Percentiles rank a stretch among this genome's conserved stretches.
These are phyloP conservation scores for Tanacetum coccineum DNA, from an alignment of 129 eudicot species.

Conservation along the genomic window DNA sequence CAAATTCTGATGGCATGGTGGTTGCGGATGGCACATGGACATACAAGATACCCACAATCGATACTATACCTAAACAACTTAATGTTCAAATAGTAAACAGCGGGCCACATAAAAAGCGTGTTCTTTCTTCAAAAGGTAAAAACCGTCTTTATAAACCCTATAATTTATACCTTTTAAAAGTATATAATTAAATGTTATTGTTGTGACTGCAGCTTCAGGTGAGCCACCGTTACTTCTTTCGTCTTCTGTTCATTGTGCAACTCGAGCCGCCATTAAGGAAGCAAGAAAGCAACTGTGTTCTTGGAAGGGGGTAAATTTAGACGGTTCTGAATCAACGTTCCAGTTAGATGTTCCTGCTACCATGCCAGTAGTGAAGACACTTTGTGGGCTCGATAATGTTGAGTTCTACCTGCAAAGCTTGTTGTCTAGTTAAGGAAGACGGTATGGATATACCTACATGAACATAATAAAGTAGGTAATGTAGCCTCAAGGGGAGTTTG, in stretches of 20 bases:
- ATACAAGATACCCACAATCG: conserved; percentile 91
- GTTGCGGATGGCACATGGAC: conserved; percentile 86
- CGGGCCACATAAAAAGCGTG: conserved; percentile 73
- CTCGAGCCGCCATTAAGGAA: conserved; percentile 79
- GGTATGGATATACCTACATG: conserved; percentile 1
- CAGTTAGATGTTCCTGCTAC: conserved; percentile 88
- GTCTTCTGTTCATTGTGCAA: conserved; percentile 82
- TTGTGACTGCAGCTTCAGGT: conserved; percentile 67
- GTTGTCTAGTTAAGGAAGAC: conserved; percentile 28
- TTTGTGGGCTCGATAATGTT: conserved; percentile 68
- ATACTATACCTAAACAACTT: conserved; percentile 72
- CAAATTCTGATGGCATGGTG: conserved; percentile 66
- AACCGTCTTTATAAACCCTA: background rate
- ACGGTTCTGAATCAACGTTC: conserved; percentile 32
- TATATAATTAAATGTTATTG: background rate
- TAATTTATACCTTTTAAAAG: no score
- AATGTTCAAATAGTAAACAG: conserved; percentile 79
- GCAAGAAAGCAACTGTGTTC: conserved; percentile 60
- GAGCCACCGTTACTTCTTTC: conserved; percentile 95
- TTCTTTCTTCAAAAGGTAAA: conserved; percentile 90
- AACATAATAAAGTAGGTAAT: conserved; percentile 10
- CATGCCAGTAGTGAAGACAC: conserved; percentile 82
- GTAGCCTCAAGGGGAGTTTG: background rate
- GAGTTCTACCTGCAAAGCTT: conserved; percentile 53
- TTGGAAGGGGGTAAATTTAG: conserved; percentile 55